Percentiles rank a stretch among this genome's conserved stretches.
phyloP scores from a whole-genome alignment of 441 rosid species.

The Aquilaria agallochum region DNA sequence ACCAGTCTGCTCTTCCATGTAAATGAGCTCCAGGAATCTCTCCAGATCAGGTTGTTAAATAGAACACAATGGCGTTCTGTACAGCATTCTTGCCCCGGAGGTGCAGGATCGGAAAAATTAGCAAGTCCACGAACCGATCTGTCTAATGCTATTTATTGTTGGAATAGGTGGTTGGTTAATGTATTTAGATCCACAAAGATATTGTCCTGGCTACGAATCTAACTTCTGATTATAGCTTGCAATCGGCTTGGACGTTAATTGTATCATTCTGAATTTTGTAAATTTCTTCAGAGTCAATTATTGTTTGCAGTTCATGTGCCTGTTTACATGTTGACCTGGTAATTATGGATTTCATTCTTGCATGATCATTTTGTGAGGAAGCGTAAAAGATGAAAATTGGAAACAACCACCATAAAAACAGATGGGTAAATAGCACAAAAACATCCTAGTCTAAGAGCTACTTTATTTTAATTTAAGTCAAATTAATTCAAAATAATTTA shows the following conservation, averaged over 20 bases:
- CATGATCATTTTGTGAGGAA: no score
- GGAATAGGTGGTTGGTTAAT: constrained; percentile 18
- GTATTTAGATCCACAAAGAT: constrained; percentile 21
- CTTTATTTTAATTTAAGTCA: no score
- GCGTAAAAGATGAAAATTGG: no score
- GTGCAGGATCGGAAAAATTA: constrained; percentile 11
- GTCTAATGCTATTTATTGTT: constrained; percentile 22
- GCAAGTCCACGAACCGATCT: constrained; percentile 6
- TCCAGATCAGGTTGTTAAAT: not conserved
- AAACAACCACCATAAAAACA: no score
- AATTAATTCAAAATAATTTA: no score
- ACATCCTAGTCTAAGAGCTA: no score
- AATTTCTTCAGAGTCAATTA: constrained; percentile 14
- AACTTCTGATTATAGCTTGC: constrained; percentile 26
- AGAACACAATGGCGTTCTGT: constrained; percentile 12
- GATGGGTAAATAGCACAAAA: no score
- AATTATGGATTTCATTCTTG: not conserved
- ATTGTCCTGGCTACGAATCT: constrained; percentile 20
- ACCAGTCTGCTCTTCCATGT: constrained; percentile 13
- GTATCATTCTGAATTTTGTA: constrained; percentile 15
- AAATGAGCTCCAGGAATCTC: constrained; percentile 7
- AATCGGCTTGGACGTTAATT: constrained; percentile 8
- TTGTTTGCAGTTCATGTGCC: no score
- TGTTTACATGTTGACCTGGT: not conserved
- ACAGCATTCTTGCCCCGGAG: constrained; percentile 20